phyloP scores from a whole-genome alignment of 768 basidiomycete species.

The Lentinula boryana region DNA sequence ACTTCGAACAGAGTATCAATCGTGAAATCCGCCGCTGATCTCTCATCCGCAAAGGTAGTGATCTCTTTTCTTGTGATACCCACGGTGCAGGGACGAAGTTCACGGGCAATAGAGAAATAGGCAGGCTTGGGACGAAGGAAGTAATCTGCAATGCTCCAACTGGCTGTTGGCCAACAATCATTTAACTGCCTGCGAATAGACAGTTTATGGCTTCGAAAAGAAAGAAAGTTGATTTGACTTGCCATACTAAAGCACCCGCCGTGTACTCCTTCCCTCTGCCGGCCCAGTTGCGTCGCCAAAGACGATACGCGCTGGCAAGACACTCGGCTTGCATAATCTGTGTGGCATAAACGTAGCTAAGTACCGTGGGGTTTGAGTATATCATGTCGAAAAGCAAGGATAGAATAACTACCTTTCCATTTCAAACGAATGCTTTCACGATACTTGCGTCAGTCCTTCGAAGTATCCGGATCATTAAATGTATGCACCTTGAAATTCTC shows the following conservation, averaged over 20 bases:
- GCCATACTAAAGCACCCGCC: constrained; percentile 92
- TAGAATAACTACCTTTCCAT: constrained; percentile 59
- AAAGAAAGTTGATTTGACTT: constrained; percentile 41
- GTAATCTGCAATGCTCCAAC: constrained; percentile 93
- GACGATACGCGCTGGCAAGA: constrained; percentile 77
- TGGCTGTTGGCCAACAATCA: constrained; percentile 92
- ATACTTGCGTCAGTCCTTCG: background rate
- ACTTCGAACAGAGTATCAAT: constrained; percentile 69
- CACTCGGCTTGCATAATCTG: constrained; percentile 97
- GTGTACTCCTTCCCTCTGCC: constrained; percentile 85
- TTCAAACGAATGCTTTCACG: constrained; percentile 61
- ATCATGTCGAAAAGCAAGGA: background rate
- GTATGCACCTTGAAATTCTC: constrained; percentile 69
- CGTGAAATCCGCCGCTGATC: constrained; percentile 60
- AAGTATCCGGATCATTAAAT: no score
- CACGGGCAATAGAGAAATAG: constrained; percentile 81
- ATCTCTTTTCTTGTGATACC: constrained; percentile 80
- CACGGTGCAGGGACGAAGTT: constrained; percentile 75
- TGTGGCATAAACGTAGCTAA: constrained; percentile 87
- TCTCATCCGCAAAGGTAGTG: constrained; percentile 48
- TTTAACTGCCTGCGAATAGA: constrained; percentile 49
- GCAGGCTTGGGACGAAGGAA: constrained; percentile 92
- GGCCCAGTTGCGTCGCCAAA: constrained; percentile 90
- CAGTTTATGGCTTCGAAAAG: background rate
- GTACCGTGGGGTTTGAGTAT: constrained; percentile 6